Conservation (phyloP, 371 early-diverging fungal genomes). For the Funneliformis caledonium region DNA sequence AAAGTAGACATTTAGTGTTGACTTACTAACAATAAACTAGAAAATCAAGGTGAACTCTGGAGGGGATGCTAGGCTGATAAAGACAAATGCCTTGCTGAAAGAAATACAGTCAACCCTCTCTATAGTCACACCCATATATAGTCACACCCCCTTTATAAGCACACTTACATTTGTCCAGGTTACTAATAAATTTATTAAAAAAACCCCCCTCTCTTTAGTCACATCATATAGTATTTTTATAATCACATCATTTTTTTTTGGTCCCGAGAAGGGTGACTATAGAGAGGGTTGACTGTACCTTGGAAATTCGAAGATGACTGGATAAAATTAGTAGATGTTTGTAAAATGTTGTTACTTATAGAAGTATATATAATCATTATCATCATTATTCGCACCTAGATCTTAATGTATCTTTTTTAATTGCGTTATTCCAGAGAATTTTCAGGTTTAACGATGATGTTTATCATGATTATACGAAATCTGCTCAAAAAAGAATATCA, state of each 20-base stretch:
- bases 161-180: too few species aligned
- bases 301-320: conserved; percentile 9
- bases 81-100: neutral
- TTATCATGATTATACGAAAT: conserved; percentile 13
- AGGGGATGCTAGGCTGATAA: neutral
- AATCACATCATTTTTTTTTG: too few species aligned
- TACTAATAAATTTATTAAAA: too few species aligned
- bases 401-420: neutral
- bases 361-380: neutral
- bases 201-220: too few species aligned
- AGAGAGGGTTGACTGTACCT: neutral
- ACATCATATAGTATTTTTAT: too few species aligned
- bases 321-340: neutral
- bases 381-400: neutral
- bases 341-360: neutral
- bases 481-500: neutral
- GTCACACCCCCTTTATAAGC: too few species aligned
- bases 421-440: neutral
- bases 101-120: too few species aligned
- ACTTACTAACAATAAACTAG: conserved; percentile 2
- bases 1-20: neutral
- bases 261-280: too few species aligned
- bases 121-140: too few species aligned
- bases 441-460: neutral
- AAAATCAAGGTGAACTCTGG: conserved; percentile 11